Base-by-base conservation (phyloP, 1,284 basidiomycete species). In the Heterobasidion annosum region DNA sequence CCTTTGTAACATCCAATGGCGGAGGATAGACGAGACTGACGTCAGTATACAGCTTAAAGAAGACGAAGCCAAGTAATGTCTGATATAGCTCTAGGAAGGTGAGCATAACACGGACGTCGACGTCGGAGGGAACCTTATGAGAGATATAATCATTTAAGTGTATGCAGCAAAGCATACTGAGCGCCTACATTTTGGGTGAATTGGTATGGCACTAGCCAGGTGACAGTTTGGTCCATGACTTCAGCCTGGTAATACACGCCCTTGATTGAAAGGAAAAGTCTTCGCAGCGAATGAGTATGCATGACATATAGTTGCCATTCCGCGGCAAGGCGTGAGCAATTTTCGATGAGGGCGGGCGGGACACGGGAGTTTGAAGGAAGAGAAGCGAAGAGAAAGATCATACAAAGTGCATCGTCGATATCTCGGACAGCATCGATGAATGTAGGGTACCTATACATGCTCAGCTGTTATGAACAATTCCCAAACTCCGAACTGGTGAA, bases 11-110 rank as follows among this genome's bases (percentile, higher is more conserved):
- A 65, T 99, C 94, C 54, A 98, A 70, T 19, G 92, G 90, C 2
- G 97, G 97, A 19, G 97, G 97, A 67, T 99, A 99, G 40, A 95
- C 85, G 44, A 99, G 79, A 61, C 92, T 92, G 53, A 82, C 82
- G 65, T 98, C 94, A n/a, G 91, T 88, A 74, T 96, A 99, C 19
- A 99, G 82, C 73, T 98, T 98, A 83, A 93, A 99, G 65, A 98
- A 87, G 12, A 95, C 89, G 65, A 99, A 99, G 16, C 93, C 92
- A 48, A 98, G 83, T 12, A 98, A 73, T 1, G 96, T 99, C 72
- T 99, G 95, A 72, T 99, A 99, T 8, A 99, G 81, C 70, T 99
- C 97, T 65, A 99, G 74, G 79, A 99, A 99, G 10, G 97, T 99
- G 62, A 98, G 73, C 88, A 99, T 97, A 54, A 99, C 96, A 51